Percentiles rank a stretch among this genome's conserved stretches.
Conservation (phyloP, 2,329 filamentous ascomycete genomes). For the Aspergillus sclerotialis region DNA sequence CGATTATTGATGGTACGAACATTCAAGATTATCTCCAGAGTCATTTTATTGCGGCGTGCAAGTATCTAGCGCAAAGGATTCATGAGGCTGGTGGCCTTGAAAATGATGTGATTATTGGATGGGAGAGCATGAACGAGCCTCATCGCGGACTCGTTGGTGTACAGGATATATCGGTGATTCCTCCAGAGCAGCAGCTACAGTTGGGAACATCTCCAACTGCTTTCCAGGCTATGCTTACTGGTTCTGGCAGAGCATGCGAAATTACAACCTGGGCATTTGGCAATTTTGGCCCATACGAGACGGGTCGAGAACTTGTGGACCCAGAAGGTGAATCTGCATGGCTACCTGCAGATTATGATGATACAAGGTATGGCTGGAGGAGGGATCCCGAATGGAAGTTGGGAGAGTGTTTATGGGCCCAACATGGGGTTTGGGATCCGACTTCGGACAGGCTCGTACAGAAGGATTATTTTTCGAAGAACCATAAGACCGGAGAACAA, state of each 20-base stretch:
- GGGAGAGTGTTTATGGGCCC: conserved; percentile 94
- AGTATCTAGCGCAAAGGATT: conserved; percentile 74
- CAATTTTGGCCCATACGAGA: conserved; percentile 83
- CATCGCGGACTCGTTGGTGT: conserved; percentile 82
- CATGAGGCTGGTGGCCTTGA: conserved; percentile 85
- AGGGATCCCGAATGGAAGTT: conserved; percentile 82
- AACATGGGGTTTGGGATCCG: conserved; percentile 92
- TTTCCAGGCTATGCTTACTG: conserved; percentile 87
- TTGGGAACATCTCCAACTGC: conserved; percentile 90
- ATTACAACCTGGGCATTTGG: conserved; percentile 92
- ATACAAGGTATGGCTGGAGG: conserved; percentile 83
- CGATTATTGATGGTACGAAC: conserved; percentile 87
- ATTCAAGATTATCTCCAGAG: conserved; percentile 91
- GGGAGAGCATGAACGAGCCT: conserved; percentile 95
- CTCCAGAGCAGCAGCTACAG: conserved; percentile 79
- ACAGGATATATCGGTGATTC: conserved; percentile 72
- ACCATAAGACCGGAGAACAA: conserved; percentile 64
- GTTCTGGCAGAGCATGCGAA: conserved; percentile 85
- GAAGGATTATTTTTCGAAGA: conserved; percentile 81
- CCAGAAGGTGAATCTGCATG: conserved; percentile 80
- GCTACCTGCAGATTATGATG: conserved; percentile 76
- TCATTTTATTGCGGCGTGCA: conserved; percentile 75
- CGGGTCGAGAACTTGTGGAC: conserved; percentile 74
- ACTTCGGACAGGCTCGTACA: conserved; percentile 66
- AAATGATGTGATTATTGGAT: conserved; percentile 81